A percentile compares a stretch with the other conserved stretches of the same genome.
Conservation (phyloP, 2,329 filamentous ascomycete genomes). For the Penicillium sclerotiorum region DNA sequence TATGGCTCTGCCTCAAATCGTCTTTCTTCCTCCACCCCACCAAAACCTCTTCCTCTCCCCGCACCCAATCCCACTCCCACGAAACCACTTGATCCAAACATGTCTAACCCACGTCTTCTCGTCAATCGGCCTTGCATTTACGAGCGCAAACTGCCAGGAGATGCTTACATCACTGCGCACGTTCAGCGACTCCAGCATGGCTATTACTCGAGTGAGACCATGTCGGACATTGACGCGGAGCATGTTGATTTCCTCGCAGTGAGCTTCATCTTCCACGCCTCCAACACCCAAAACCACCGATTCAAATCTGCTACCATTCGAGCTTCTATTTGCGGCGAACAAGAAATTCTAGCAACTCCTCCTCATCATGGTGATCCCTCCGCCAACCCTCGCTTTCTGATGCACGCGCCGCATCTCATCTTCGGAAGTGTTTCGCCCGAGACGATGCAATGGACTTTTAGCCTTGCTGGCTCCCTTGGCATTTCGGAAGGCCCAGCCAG, state of each 20-base stretch:
- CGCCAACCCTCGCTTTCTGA: conserved; percentile 47
- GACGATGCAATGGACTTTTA: conserved; percentile 53
- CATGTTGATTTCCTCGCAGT: conserved; percentile 54
- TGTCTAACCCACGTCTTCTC: conserved; percentile 39
- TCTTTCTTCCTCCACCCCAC: conserved; percentile 2
- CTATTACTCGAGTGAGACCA: conserved; percentile 45
- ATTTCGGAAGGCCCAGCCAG: conserved; percentile 49
- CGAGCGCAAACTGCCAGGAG: conserved; percentile 51
- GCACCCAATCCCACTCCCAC: conserved; percentile 12
- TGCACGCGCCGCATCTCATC: conserved; percentile 55
- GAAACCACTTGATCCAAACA: conserved; percentile 36
- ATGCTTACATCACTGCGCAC: conserved; percentile 54
- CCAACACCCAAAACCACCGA: conserved; percentile 45
- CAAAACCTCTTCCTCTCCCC: conserved; percentile 3
- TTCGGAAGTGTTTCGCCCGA: conserved; percentile 52
- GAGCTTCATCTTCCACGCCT: conserved; percentile 54
- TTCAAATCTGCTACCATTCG: conserved; percentile 53
- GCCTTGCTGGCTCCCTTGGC: conserved; percentile 49
- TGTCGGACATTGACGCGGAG: conserved; percentile 47
- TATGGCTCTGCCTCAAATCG: neutral
- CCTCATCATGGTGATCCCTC: conserved; percentile 15
- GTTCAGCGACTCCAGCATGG: conserved; percentile 55
- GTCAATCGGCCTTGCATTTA: conserved; percentile 51
- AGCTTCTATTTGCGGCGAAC: conserved; percentile 31
- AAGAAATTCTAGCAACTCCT: conserved; percentile 3